Percentiles rank a stretch among this genome's conserved stretches.
These are phyloP conservation scores for Haberlea rhodopensis DNA, from an alignment of 257 asterid species.

Conservation along the genomic window DNA sequence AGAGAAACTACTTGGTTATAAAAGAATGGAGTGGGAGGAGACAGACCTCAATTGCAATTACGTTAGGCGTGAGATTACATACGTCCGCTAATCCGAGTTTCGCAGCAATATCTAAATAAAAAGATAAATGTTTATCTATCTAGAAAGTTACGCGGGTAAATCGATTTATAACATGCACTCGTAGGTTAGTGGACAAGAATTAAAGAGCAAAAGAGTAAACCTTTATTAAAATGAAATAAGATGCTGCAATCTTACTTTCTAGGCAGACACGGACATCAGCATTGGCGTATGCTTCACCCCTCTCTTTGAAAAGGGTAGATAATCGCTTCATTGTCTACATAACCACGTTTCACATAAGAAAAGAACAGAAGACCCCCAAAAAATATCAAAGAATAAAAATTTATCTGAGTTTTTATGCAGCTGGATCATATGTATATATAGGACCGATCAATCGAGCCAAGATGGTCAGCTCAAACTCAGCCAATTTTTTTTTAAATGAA, in stretches of 20 bases:
- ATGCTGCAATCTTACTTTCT: slow-evolving; percentile 48
- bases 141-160: neutral
- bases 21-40: slow-evolving; percentile 19
- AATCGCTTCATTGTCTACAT: slow-evolving; percentile 69
- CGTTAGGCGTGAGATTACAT: slow-evolving; percentile 52
- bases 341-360: slow-evolving; percentile 11
- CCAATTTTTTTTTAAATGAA: neutral
- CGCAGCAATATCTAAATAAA: slow-evolving; percentile 52
- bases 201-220: neutral
- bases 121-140: neutral
- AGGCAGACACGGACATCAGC: slow-evolving; percentile 72
- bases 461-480: neutral
- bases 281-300: slow-evolving; percentile 78
- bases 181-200: neutral
- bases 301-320: slow-evolving; percentile 56
- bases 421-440: neutral
- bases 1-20: neutral
- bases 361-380: neutral
- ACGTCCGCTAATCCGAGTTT: slow-evolving; percentile 63
- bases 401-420: neutral
- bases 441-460: neutral
- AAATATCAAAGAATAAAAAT: neutral
- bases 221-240: neutral
- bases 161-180: neutral
- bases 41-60: slow-evolving; percentile 72